Evolutionary conservation across 2,329 filamentous ascomycete genomes (phyloP), one percentile per base, ranked within the genome.

Genomic region (Arthrobotrys iridis): DNA sequence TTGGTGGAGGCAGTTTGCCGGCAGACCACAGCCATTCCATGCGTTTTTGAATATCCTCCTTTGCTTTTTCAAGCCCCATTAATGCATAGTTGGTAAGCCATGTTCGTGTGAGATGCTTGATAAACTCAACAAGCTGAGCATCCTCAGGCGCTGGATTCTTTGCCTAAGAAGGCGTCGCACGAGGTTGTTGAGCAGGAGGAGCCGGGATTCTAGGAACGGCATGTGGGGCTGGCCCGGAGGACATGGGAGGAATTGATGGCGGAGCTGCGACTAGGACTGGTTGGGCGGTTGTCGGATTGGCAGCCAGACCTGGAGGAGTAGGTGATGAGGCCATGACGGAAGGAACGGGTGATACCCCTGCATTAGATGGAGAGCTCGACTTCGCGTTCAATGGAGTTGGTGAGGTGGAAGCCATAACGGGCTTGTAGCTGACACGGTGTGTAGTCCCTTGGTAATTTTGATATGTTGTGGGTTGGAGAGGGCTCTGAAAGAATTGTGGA

Each of bases 371-470:
- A 4, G 48, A 4, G 2, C 37, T 30, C 3, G 70, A 11, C 37
- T 66, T 74, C 1, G 55, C 37, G 11, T 7, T 15, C 15, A 35
- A 7, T 0, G 50, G 18, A 24, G 50, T 11, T 40, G 35, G 35
- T 2, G 50, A 22, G 11, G 50, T 35, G 30, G 28, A 35, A 22
- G 46, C 4, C 15, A 52, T 33, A 20, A 30, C 4, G 2, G 50
- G 30, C 18, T 55, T 74, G 33, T 74, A 74, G 30, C 70, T 74
- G 37, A 74, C 70, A 15, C 70, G 52, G 22, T 74, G 70, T 3
- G 70, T 64, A 4, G 70, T 48, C 1, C 48, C 41, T 35, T 74
- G 70, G 10, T 67, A 63, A 37, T 13, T 58, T 20, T 66, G 70
- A 62, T 57, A 67, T n/a, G 43, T 62, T 10, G 62, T 74, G 2